Evolutionary conservation across 225 moss, liverwort and hornwort species (phyloP).

Genomic region (Straminergon stramineum): DNA sequence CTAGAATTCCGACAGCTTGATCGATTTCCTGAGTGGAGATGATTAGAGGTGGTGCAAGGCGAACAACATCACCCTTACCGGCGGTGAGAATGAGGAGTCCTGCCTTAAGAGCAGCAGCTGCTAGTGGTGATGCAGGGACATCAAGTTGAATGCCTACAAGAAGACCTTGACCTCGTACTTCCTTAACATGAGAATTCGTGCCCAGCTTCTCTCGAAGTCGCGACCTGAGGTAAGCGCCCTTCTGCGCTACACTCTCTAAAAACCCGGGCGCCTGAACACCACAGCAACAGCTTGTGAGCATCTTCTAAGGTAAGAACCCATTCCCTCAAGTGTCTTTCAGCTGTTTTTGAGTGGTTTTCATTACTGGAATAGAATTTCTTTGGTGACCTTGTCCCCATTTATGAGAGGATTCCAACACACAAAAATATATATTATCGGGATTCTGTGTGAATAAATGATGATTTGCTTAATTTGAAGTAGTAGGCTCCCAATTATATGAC

Average conservation of each 20-base stretch:
- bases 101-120: conserved; percentile 52
- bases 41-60: conserved; percentile 70
- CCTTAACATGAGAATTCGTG: conserved; percentile 57
- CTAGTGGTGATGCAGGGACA: conserved; percentile 60
- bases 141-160: conserved; percentile 77
- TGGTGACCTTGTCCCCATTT: background rate
- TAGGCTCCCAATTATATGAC: background rate
- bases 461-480: background rate
- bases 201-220: conserved; percentile 35
- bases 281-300: background rate
- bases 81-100: conserved; percentile 77
- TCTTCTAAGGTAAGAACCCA: background rate
- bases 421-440: background rate
- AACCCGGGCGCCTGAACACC: conserved; percentile 32
- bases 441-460: background rate
- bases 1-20: conserved; percentile 53
- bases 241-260: conserved; percentile 22
- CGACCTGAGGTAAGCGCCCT: conserved; percentile 26
- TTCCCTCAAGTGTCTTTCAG: background rate
- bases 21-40: conserved; percentile 67
- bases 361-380: background rate
- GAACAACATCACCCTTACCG: conserved; percentile 79
- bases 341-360: background rate
- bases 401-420: background rate
- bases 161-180: conserved; percentile 78